Evolutionary conservation across 805 yeast genomes (phyloP).

Genomic region (Ogataea trehalophila): DNA sequence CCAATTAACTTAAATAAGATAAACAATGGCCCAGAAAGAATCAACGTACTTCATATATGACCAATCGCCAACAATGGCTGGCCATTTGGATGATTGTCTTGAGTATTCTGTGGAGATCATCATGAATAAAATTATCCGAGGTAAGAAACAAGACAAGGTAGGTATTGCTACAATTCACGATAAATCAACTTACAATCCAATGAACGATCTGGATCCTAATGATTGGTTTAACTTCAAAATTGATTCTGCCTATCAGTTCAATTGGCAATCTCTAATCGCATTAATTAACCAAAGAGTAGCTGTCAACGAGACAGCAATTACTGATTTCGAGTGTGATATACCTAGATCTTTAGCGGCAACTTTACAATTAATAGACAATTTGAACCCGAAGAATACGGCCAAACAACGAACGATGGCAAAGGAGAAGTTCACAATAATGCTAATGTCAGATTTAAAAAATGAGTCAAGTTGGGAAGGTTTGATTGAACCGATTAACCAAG

Average conservation of each 20-base stretch:
- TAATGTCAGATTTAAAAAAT: slow-evolving; percentile 16
- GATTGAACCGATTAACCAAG: slow-evolving; percentile 9
- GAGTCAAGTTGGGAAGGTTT: slow-evolving; percentile 16
- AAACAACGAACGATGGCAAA: slow-evolving; percentile 8
- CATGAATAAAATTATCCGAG: slow-evolving; percentile 23
- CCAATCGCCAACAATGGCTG: slow-evolving; percentile 40
- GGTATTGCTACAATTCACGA: slow-evolving; percentile 24
- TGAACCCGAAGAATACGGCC: slow-evolving; percentile 9
- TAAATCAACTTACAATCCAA: slow-evolving; percentile 21
- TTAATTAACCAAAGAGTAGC: slow-evolving; percentile 8
- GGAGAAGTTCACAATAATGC: slow-evolving; percentile 14
- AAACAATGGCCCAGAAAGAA: slow-evolving; percentile 21
- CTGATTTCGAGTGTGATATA: slow-evolving; percentile 23
- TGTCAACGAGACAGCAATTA: slow-evolving; percentile 15
- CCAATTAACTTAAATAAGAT: background rate
- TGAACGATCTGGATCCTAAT: slow-evolving; percentile 15
- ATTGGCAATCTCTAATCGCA: slow-evolving; percentile 14
- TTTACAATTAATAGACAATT: slow-evolving; percentile 13
- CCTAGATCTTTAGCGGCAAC: slow-evolving; percentile 26
- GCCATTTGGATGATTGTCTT: slow-evolving; percentile 34
- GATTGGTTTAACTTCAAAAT: slow-evolving; percentile 21
- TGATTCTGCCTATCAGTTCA: slow-evolving; percentile 12
- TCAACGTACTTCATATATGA: slow-evolving; percentile 42
- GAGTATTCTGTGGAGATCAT: slow-evolving; percentile 39
- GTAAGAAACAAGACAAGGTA: slow-evolving; percentile 24